phyloP scores from a whole-genome alignment of 2,329 filamentous ascomycete species.

The Botrytis porri region DNA sequence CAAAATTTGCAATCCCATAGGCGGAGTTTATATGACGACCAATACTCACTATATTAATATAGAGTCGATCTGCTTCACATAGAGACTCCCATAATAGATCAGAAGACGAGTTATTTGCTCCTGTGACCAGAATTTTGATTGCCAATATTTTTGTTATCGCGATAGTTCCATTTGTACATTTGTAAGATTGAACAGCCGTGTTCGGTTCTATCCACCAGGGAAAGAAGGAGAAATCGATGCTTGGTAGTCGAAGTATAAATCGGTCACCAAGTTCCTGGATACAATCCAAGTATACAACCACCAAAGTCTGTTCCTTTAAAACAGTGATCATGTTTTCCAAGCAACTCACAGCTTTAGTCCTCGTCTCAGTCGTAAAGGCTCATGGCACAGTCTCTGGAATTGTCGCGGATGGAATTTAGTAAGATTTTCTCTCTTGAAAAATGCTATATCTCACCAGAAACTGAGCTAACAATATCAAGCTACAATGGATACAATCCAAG shows the following conservation, averaged over 20 bases:
- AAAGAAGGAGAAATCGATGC: background rate
- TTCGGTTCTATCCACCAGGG: background rate
- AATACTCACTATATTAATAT: conserved; percentile 19
- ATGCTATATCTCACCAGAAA: conserved; percentile 2
- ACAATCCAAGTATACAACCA: background rate
- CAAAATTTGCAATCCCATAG: background rate
- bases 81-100: background rate
- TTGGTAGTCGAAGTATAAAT: conserved; percentile 4
- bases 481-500: conserved; percentile 39
- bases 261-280: background rate
- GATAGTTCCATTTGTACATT: background rate
- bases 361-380: conserved; percentile 29
- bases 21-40: background rate
- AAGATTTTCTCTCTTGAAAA: conserved; percentile 12
- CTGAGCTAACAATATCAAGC: conserved; percentile 21
- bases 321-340: conserved; percentile 25
- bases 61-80: background rate
- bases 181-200: background rate
- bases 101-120: background rate
- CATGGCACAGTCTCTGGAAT: conserved; percentile 35
- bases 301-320: background rate
- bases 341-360: conserved; percentile 22
- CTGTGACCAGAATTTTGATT: conserved; percentile 11
- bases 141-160: background rate
- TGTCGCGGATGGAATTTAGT: conserved; percentile 36